phyloP scores from a whole-genome alignment of 73 alveolate genomes.

The Tetrahymena elliotti region DNA sequence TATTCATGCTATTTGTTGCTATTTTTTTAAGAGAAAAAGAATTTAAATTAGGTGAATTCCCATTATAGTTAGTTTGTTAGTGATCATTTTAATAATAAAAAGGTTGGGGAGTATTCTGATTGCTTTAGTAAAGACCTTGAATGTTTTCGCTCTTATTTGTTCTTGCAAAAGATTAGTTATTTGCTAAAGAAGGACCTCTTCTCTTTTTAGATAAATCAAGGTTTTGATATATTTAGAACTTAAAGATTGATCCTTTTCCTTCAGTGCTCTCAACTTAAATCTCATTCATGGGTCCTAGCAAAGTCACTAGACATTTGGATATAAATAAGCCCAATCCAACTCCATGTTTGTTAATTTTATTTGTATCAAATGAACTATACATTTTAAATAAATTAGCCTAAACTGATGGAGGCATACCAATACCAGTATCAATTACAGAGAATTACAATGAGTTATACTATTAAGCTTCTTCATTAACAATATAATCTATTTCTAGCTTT shows the following conservation, averaged over 20 bases:
- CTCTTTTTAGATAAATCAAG: background rate
- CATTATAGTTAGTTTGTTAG: background rate
- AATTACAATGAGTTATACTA: background rate
- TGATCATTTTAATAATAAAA: background rate
- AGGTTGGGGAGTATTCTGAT: background rate
- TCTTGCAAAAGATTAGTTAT: background rate
- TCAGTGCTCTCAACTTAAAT: slow-evolving; percentile 9
- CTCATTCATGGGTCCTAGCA: slow-evolving; percentile 12
- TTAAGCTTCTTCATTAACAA: background rate
- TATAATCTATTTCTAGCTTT: background rate
- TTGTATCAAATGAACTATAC: slow-evolving; percentile 24
- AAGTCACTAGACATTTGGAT: slow-evolving; percentile 18
- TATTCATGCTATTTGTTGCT: background rate
- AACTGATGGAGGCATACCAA: slow-evolving; percentile 19
- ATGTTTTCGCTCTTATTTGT: background rate
- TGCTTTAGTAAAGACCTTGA: background rate
- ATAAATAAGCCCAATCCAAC: slow-evolving; percentile 39
- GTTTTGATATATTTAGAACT: slow-evolving; percentile 2
- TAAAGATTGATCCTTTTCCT: slow-evolving; percentile 6
- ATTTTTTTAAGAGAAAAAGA: background rate
- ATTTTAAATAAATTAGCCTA: slow-evolving; percentile 21
- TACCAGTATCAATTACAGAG: slow-evolving; percentile 30
- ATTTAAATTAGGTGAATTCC: background rate
- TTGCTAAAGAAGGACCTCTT: background rate
- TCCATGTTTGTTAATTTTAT: slow-evolving; percentile 22